Evolutionary conservation across 2,329 filamentous ascomycete species (phyloP), one percentile per base, ranked within the genome.

Genomic region (Zymoseptoria brevis): DNA sequence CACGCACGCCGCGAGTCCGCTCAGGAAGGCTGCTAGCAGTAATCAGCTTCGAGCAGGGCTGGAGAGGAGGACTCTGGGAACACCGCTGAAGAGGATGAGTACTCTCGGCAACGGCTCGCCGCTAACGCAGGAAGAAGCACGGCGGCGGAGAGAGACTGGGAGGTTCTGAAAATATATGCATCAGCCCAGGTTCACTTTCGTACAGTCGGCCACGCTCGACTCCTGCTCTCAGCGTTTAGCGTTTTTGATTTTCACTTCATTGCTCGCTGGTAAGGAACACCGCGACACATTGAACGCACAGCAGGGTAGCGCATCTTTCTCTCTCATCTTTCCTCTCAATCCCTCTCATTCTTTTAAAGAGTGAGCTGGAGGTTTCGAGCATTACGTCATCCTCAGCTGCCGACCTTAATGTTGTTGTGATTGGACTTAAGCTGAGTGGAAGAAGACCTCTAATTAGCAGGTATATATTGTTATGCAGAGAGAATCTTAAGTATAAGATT

Each of bases 1-100:
- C 72, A 87, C 82, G 5, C 90, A 96, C 72, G 85, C 86, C 5
- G 88, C 87, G 49, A 96, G 90, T 9, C 93, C 93, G 0, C 74
- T 97, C 11, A 87, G 90, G 68, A 96, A 96, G 72, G 81, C 88
- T 1, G 84, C 79, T 67, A 89, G 77, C 74, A 83, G 74, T 74
- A 88, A 79, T 58, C 74, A 75, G 57, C 61, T 76, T 8, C 63
- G 73, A 22, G 70, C 74, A 19, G 69, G 1, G 60, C 63, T 19
- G 67, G 67, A 16, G 68, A 71, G 57, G 64, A 67, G 51, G 71
- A 55, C 62, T 7, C 45, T 57, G 4, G 73, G 73, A 0, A 79
- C 76, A 62, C 76, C 77, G 16, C 54, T 79, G 61, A 79, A 79
- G 69, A 69, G 75, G 19, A 71, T 73, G 54, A 77, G 74, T 61